These are phyloP conservation scores for Carallia brachiata DNA, from an alignment of 345 rosid species.

Conservation along the genomic window DNA sequence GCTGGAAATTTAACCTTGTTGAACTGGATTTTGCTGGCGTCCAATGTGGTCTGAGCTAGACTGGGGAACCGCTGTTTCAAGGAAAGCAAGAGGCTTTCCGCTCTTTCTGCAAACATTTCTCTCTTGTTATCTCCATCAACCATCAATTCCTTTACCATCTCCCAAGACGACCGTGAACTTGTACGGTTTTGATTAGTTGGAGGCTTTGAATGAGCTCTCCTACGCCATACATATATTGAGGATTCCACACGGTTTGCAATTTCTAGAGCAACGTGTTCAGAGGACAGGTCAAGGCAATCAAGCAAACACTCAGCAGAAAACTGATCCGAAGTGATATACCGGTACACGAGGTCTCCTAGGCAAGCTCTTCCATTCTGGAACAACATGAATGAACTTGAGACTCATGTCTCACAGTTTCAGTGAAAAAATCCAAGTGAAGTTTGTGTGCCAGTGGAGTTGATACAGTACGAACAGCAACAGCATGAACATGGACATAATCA, in stretches of 20 bases:
- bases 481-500: no score
- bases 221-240: slow-evolving; percentile 76
- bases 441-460: neutral
- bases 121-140: slow-evolving; percentile 80
- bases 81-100: slow-evolving; percentile 79
- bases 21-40: slow-evolving; percentile 93
- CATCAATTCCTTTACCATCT: slow-evolving; percentile 83
- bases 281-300: slow-evolving; percentile 87
- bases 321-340: slow-evolving; percentile 79
- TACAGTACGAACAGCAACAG: no score
- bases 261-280: slow-evolving; percentile 92
- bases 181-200: slow-evolving; percentile 45
- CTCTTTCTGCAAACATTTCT: slow-evolving; percentile 82
- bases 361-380: slow-evolving; percentile 82
- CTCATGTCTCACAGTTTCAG: neutral
- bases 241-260: slow-evolving; percentile 92
- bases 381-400: slow-evolving; percentile 8
- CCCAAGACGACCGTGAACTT: slow-evolving; percentile 83
- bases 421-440: neutral
- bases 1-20: slow-evolving; percentile 52
- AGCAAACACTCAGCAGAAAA: slow-evolving; percentile 86
- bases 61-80: slow-evolving; percentile 91
- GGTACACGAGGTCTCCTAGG: slow-evolving; percentile 79
- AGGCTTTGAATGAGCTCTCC: slow-evolving; percentile 54
- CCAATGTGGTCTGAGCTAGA: slow-evolving; percentile 86